Evolutionary conservation across 1,139 yeast genomes (phyloP), one percentile per base, ranked within the genome.

Genomic region (Taiozyma sp.): DNA sequence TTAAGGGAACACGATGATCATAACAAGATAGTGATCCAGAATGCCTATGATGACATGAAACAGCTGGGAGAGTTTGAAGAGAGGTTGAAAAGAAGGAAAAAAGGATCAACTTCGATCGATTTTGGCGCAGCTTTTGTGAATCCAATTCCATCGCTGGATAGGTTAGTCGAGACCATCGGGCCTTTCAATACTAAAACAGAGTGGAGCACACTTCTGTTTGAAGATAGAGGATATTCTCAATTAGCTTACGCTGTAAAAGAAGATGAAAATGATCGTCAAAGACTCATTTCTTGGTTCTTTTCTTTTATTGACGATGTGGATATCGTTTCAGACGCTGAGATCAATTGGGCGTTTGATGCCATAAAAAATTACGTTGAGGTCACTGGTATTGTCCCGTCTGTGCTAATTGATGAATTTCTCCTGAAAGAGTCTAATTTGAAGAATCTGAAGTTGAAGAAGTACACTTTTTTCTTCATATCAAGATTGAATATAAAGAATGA

Each of bases 111-210:
- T 23, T 44, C 40, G 19, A 5, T 53, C 8, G 57, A 56, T 39
- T 57, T 48, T 40, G 41, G 53, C 43, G 23, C 52, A 14, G 19
- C n/a, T 12, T 12, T 12, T 30, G 16, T 13, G 38, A 46, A 54
- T 8, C 52, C 57, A 5, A 44, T 61, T 8, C 48, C 54, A 7
- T 57, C 62, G 3, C 30, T 62, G 9, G 48, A 55, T 9, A 56
- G 59, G 8, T 41, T 68, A 19, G 57, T 54, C 3, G 43, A 48
- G 34, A 56, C 49, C 22, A 53, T 68, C 56, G 51, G 56, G 4
- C 28, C 14, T 2, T 19, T 57, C 3, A 48, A 49, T 6, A 39
- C 59, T 1, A 64, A 68, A 2, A 51, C 51, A 28, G 63, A 61
- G 48, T 58, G 56, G 55, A 46, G 50, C 8, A 4, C 46, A 0